phyloP scores from a whole-genome alignment of 495 filamentous ascomycete genomes.

The Trichocladium uniseriatum region DNA sequence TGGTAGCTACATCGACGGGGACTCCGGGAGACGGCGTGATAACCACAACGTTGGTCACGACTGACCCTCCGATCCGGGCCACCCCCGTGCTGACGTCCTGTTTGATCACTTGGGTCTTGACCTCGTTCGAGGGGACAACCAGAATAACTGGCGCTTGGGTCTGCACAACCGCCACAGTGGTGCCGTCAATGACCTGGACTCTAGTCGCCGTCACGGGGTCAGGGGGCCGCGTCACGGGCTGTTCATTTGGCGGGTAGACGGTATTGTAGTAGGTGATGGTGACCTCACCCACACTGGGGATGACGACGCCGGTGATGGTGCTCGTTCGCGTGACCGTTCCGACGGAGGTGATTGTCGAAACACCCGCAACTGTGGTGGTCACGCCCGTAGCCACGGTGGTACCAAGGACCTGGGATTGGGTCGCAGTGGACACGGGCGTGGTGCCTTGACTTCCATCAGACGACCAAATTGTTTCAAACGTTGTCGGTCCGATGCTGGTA shows the following conservation, averaged over 20 bases:
- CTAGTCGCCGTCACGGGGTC: slow-evolving; percentile 7
- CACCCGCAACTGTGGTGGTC: not conserved
- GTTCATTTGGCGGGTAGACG: not conserved
- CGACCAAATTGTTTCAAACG: slow-evolving; percentile 3
- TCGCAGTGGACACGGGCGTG: not conserved
- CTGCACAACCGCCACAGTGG: slow-evolving; percentile 8
- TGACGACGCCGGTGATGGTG: slow-evolving; percentile 15
- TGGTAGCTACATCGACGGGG: slow-evolving; percentile 6
- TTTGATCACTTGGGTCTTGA: slow-evolving; percentile 14
- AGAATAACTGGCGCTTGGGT: slow-evolving; percentile 14
- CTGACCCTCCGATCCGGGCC: slow-evolving; percentile 10
- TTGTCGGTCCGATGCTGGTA: not conserved
- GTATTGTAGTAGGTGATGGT: slow-evolving; percentile 25
- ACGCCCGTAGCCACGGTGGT: slow-evolving; percentile 1
- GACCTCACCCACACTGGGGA: slow-evolving; percentile 16
- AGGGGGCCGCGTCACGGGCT: not conserved
- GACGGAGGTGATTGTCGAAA: not conserved
- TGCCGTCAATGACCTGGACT: slow-evolving; percentile 9
- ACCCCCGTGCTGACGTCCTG: slow-evolving; percentile 13
- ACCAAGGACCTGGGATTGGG: not conserved
- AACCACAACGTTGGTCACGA: slow-evolving; percentile 18
- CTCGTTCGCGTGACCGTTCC: slow-evolving; percentile 1
- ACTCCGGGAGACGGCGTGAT: slow-evolving; percentile 15
- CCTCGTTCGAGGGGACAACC: slow-evolving; percentile 7
- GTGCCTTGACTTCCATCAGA: not conserved